Percentiles rank a stretch among this genome's conserved stretches.
These are phyloP conservation scores for Auricularia sp. DNA, from an alignment of 768 basidiomycete genomes.

Conservation along the genomic window DNA sequence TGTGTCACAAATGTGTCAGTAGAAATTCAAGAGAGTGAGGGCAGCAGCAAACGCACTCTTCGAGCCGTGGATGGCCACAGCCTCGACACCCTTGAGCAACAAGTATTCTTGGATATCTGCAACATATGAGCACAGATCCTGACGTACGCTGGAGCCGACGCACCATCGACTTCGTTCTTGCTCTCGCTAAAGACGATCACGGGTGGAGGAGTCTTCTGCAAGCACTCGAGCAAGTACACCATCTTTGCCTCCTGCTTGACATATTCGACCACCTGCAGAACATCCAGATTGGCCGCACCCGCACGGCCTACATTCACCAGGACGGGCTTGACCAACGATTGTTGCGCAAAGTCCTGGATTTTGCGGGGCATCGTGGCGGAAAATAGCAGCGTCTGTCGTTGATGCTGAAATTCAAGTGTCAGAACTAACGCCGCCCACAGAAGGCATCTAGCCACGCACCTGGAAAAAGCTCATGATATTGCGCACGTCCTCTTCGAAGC, in stretches of 20 bases:
- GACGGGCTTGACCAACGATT: conserved; percentile 89
- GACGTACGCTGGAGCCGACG: conserved; percentile 13
- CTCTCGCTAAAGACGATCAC: conserved; percentile 98
- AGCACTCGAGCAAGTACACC: conserved; percentile 95
- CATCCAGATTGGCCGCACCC: conserved; percentile 94
- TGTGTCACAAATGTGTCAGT: neutral
- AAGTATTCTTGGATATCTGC: conserved; percentile 97
- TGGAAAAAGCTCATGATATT: conserved; percentile 99
- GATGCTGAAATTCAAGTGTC: conserved; percentile 44
- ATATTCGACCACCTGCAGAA: conserved; percentile 94
- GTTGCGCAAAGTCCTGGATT: conserved; percentile 97
- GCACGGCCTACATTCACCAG: conserved; percentile 97
- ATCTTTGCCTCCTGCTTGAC: conserved; percentile 99
- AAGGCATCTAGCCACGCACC: conserved; percentile 34
- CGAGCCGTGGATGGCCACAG: conserved; percentile 96
- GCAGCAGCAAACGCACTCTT: conserved; percentile 53
- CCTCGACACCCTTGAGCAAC: conserved; percentile 92
- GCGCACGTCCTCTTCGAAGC: conserved; percentile 97
- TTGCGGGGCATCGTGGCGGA: conserved; percentile 99
- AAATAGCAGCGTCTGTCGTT: conserved; percentile 93
- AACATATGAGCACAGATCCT: neutral
- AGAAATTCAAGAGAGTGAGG: neutral
- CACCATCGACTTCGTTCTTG: conserved; percentile 99
- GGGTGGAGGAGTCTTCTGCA: conserved; percentile 97
- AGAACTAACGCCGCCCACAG: neutral